A percentile compares a stretch with the other conserved stretches of the same genome.
Evolutionary conservation across 345 rosid species (phyloP).

Genomic region (Laguncularia racemosa): DNA sequence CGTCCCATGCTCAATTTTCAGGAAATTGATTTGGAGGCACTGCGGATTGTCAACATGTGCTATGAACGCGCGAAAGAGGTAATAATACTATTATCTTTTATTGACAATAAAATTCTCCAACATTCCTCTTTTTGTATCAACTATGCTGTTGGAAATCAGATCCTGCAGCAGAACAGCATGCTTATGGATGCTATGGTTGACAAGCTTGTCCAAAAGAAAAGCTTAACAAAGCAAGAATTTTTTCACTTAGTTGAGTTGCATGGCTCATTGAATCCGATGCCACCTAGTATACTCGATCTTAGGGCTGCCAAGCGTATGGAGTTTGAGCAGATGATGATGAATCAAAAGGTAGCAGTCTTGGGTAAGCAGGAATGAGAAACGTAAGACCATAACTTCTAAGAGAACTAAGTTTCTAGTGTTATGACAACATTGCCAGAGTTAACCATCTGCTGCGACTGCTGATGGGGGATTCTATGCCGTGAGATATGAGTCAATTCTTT

Average conservation of each 20-base stretch:
- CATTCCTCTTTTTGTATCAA: background rate
- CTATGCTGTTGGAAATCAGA: conserved; percentile 22
- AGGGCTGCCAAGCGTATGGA: conserved; percentile 44
- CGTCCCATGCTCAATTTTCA: conserved; percentile 18
- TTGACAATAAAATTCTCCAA: background rate
- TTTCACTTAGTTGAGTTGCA: conserved; percentile 50
- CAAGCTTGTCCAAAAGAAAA: conserved; percentile 58
- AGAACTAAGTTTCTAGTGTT: too few relatives aligned
- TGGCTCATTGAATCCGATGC: conserved; percentile 44
- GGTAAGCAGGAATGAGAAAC: too few relatives aligned
- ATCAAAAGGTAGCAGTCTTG: conserved; percentile 11
- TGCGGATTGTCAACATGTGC: conserved; percentile 52
- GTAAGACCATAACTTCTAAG: too few relatives aligned
- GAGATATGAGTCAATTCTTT: too few relatives aligned
- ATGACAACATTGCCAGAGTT: too few relatives aligned
- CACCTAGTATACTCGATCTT: conserved; percentile 53
- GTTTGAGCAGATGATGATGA: conserved; percentile 35
- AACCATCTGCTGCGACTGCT: too few relatives aligned
- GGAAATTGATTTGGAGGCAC: conserved; percentile 82
- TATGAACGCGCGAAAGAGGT: conserved; percentile 86
- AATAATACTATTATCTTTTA: conserved; percentile 1
- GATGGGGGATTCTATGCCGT: too few relatives aligned
- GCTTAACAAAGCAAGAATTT: conserved; percentile 67
- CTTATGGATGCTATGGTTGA: conserved; percentile 69
- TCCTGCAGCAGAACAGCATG: conserved; percentile 42